These are phyloP conservation scores for Aureobasidium sp. DNA, from an alignment of 2,329 filamentous ascomycete genomes.

Conservation along the genomic window DNA sequence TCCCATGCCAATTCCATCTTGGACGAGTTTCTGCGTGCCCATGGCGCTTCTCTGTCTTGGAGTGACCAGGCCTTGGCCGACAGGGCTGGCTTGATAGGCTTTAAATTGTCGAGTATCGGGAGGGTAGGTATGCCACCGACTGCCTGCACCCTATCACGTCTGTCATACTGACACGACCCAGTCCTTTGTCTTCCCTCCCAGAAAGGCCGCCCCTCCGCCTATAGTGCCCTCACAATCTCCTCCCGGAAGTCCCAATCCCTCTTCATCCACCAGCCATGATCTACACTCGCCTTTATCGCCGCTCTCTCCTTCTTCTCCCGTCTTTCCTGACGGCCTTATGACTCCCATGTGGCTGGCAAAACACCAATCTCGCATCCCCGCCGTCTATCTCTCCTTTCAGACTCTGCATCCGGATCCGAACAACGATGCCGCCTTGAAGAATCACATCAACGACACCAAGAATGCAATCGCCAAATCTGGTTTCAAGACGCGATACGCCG, in stretches of 20 bases:
- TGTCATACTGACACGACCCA: conserved; percentile 22
- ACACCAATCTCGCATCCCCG: conserved; percentile 77
- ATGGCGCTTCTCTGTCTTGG: conserved; percentile 62
- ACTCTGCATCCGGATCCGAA: conserved; percentile 64
- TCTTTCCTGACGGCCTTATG: conserved; percentile 87
- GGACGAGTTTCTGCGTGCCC: conserved; percentile 57
- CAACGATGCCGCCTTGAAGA: conserved; percentile 73
- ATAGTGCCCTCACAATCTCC: conserved; percentile 43
- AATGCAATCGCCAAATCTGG: conserved; percentile 61
- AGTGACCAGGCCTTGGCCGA: conserved; percentile 48
- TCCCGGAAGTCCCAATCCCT: conserved; percentile 37
- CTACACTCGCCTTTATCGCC: conserved; percentile 90
- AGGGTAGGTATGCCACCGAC: conserved; percentile 60
- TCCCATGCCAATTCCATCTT: conserved; percentile 59
- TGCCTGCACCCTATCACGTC: background rate
- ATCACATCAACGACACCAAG: conserved; percentile 77
- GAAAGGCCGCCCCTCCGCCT: conserved; percentile 56
- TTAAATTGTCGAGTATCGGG: conserved; percentile 66
- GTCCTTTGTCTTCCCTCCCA: conserved; percentile 53
- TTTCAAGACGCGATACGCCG: conserved; percentile 70
- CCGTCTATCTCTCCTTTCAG: conserved; percentile 75
- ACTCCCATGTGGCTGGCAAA: conserved; percentile 78
- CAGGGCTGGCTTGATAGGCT: conserved; percentile 45
- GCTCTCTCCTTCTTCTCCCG: conserved; percentile 69
- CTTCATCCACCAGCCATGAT: conserved; percentile 35